Evolutionary conservation across 495 filamentous ascomycete genomes (phyloP).

Genomic region (Pseudotulostoma volvatum): DNA sequence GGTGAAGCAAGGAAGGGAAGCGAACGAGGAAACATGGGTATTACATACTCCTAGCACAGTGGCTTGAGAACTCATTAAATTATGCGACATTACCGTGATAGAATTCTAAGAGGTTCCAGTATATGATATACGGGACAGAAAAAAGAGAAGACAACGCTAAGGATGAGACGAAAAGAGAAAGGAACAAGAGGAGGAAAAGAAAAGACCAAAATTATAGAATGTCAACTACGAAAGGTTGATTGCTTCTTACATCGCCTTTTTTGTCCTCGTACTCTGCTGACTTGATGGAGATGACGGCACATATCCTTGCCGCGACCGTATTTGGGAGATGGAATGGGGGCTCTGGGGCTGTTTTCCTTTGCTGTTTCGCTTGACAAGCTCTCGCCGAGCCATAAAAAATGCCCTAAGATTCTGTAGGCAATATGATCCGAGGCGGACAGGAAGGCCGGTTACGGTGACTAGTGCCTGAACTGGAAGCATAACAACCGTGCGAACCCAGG

Average conservation of each 20-base stretch:
- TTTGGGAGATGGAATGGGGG: neutral
- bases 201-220: neutral
- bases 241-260: neutral
- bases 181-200: neutral
- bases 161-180: neutral
- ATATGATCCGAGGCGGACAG: neutral
- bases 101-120: too few relatives aligned
- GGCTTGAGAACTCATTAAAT: too few relatives aligned
- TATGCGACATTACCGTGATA: too few relatives aligned
- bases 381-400: neutral
- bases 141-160: neutral
- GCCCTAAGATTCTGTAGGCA: neutral
- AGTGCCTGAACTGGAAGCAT: conserved; percentile 15
- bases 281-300: neutral
- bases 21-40: too few relatives aligned
- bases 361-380: neutral
- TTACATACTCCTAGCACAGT: too few relatives aligned
- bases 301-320: neutral
- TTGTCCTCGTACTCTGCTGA: neutral
- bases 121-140: neutral
- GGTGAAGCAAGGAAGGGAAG: too few relatives aligned
- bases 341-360: neutral
- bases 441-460: conserved; percentile 11
- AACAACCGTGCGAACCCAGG: conserved; percentile 16
- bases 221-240: neutral